A percentile compares a stretch with the other conserved stretches of the same genome.
phyloP scores from a whole-genome alignment of 2,329 filamentous ascomycete species.

The Alternaria brassicae region DNA sequence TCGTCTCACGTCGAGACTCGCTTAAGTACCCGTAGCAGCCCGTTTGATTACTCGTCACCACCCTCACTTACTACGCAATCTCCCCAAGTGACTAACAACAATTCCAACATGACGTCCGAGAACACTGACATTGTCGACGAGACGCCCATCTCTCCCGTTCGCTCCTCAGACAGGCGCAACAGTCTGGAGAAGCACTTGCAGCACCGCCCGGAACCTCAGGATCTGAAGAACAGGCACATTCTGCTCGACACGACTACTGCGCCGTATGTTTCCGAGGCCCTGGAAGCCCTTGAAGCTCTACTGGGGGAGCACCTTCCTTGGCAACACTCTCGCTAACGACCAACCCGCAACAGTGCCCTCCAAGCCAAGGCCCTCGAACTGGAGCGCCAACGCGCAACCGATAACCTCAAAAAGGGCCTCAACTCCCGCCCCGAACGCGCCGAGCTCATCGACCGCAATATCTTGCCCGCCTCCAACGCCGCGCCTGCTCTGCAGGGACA shows the following conservation, averaged over 20 bases:
- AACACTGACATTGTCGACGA: slow-evolving; percentile 42
- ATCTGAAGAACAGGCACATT: slow-evolving; percentile 73
- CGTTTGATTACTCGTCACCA: background rate
- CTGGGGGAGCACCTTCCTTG: background rate
- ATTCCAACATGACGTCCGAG: slow-evolving; percentile 39
- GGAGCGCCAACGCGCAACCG: slow-evolving; percentile 68
- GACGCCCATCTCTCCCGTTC: slow-evolving; percentile 52
- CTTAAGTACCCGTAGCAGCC: slow-evolving; percentile 19
- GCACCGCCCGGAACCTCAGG: slow-evolving; percentile 60
- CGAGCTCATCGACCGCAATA: slow-evolving; percentile 84
- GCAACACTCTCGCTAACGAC: slow-evolving; percentile 2
- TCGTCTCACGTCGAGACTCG: slow-evolving; percentile 15
- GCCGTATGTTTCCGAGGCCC: slow-evolving; percentile 58
- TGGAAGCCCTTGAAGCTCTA: background rate
- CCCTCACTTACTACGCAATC: slow-evolving; percentile 3
- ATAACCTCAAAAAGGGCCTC: slow-evolving; percentile 70
- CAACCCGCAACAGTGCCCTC: slow-evolving; percentile 58
- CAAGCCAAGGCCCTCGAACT: slow-evolving; percentile 69
- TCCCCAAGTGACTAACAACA: slow-evolving; percentile 14
- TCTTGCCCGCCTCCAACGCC: slow-evolving; percentile 78
- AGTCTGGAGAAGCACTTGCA: slow-evolving; percentile 58
- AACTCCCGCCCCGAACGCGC: slow-evolving; percentile 71
- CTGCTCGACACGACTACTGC: slow-evolving; percentile 71
- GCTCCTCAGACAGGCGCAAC: slow-evolving; percentile 67
- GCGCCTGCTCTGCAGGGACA: slow-evolving; percentile 81